These are phyloP conservation scores for Quercus gilva DNA, from an alignment of 306 rosid species.

Conservation along the genomic window DNA sequence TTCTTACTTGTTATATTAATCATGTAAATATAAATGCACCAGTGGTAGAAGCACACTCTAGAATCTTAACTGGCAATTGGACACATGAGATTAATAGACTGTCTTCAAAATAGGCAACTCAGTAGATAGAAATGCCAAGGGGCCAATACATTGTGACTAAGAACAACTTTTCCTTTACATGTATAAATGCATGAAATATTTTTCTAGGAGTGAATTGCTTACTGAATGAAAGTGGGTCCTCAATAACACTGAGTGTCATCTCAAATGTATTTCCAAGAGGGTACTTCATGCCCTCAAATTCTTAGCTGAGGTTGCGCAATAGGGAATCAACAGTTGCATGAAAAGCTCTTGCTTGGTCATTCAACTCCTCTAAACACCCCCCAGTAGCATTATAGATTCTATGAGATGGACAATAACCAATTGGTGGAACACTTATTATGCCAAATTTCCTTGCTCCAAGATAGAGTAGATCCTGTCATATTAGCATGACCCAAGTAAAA, in stretches of 20 bases:
- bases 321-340: slow-evolving; percentile 7
- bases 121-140: too few relatives aligned
- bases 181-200: too few relatives aligned
- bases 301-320: slow-evolving; percentile 15
- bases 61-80: too few relatives aligned
- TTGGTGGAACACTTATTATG: slow-evolving; percentile 22
- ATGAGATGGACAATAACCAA: slow-evolving; percentile 35
- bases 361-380: slow-evolving; percentile 4
- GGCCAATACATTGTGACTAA: too few relatives aligned
- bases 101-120: too few relatives aligned
- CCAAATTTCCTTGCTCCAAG: slow-evolving; percentile 34
- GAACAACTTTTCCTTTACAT: too few relatives aligned
- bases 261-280: background rate
- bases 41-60: background rate
- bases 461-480: slow-evolving; percentile 5
- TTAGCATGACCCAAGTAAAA: too few relatives aligned
- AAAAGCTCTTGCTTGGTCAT: slow-evolving; percentile 17
- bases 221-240: slow-evolving; percentile 20
- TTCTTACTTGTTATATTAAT: too few relatives aligned
- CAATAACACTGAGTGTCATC: slow-evolving; percentile 22
- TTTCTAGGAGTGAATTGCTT: background rate
- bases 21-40: background rate
- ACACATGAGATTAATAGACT: too few relatives aligned
- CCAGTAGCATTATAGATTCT: slow-evolving; percentile 8
- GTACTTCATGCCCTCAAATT: too few relatives aligned